Evolutionary conservation across 2,329 filamentous ascomycete genomes (phyloP).

Genomic region (Fusarium citri): DNA sequence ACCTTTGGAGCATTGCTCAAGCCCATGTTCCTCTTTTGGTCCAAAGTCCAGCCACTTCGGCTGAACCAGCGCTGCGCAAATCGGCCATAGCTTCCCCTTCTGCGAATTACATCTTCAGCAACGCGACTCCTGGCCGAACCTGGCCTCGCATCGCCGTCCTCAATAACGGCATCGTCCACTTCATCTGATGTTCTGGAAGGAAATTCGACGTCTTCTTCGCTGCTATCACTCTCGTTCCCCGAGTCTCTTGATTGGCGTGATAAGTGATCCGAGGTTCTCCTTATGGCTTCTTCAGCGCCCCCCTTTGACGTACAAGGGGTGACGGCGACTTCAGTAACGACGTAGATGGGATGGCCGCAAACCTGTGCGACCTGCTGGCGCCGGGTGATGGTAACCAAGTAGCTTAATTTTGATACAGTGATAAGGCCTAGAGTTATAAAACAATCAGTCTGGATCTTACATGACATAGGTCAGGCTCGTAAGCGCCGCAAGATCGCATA

Average conservation of each 20-base stretch:
- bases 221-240: conserved; percentile 59
- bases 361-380: conserved; percentile 91
- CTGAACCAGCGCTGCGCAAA: conserved; percentile 96
- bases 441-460: conserved; percentile 14
- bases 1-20: conserved; percentile 62
- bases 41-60: conserved; percentile 80
- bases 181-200: conserved; percentile 55
- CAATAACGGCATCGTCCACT: conserved; percentile 56
- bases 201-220: conserved; percentile 59
- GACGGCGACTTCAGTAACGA: conserved; percentile 88
- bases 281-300: conserved; percentile 80
- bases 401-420: conserved; percentile 82
- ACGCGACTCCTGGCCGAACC: conserved; percentile 69
- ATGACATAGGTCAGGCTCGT: conserved; percentile 18
- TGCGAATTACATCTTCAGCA: conserved; percentile 87
- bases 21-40: conserved; percentile 76
- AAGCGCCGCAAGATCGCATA: conserved; percentile 48
- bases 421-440: conserved; percentile 73
- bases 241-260: conserved; percentile 54
- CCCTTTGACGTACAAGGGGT: conserved; percentile 83
- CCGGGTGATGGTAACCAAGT: conserved; percentile 86
- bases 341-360: conserved; percentile 83
- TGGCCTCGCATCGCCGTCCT: conserved; percentile 50
- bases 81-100: conserved; percentile 84
- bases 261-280: conserved; percentile 64